Evolutionary conservation across 2,329 filamentous ascomycete genomes (phyloP).

Genomic region (Pseudocercospora crystallina): DNA sequence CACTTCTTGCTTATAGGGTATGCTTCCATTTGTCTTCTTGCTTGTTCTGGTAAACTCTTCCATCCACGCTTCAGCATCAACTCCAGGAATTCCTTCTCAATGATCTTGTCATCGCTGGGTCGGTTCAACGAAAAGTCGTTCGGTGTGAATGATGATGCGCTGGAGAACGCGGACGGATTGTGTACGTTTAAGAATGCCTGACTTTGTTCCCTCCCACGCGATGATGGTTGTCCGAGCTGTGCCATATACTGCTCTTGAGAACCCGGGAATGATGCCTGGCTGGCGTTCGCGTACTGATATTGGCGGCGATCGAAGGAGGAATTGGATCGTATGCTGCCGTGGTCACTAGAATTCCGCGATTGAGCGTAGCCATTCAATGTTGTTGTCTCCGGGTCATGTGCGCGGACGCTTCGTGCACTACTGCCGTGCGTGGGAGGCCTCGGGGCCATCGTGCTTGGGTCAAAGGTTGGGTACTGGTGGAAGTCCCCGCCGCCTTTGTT

Average conservation of each 20-base stretch:
- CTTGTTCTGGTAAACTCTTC: constrained; percentile 95
- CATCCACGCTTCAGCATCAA: constrained; percentile 97
- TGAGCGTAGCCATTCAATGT: constrained; percentile 45
- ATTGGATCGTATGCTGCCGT: constrained; percentile 64
- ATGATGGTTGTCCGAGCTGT: constrained; percentile 36
- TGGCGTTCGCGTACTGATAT: constrained; percentile 49
- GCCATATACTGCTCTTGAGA: constrained; percentile 41
- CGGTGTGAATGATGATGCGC: constrained; percentile 51
- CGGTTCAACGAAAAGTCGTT: constrained; percentile 65
- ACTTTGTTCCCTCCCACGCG: constrained; percentile 37
- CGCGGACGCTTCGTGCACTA: constrained; percentile 15
- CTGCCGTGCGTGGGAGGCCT: constrained; percentile 31
- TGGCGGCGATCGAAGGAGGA: constrained; percentile 57
- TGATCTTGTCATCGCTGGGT: constrained; percentile 76
- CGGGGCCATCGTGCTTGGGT: constrained; percentile 54
- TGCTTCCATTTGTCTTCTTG: constrained; percentile 90
- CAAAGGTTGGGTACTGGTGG: constrained; percentile 76
- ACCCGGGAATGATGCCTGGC: constrained; percentile 52
- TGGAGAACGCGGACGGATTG: constrained; percentile 48
- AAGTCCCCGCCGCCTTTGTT: constrained; percentile 77
- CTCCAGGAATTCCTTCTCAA: constrained; percentile 87
- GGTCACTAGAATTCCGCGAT: constrained; percentile 47
- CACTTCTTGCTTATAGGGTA: constrained; percentile 96
- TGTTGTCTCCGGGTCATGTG: constrained; percentile 46
- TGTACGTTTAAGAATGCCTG: constrained; percentile 43